These are phyloP conservation scores for Dicorynia guianensis DNA, from an alignment of 306 rosid genomes.

Conservation along the genomic window DNA sequence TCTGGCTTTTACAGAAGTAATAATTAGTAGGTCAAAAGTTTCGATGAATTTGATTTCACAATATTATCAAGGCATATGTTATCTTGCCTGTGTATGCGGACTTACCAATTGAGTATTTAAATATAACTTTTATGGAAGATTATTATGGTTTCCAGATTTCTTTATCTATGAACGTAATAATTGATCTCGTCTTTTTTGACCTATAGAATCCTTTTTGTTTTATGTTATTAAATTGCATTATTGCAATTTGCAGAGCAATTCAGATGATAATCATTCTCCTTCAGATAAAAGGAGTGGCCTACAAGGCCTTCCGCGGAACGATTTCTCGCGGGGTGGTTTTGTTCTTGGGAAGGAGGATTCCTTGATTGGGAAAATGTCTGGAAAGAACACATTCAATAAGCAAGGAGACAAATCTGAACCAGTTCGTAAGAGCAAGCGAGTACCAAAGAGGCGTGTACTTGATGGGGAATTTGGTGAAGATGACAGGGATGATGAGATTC, in stretches of 20 bases:
- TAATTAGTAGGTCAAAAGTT: constrained; percentile 10
- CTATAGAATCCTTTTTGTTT: constrained; percentile 38
- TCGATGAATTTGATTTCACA: constrained; percentile 9
- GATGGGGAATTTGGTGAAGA: constrained; percentile 77
- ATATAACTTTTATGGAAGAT: constrained; percentile 45
- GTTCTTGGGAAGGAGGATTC: constrained; percentile 71
- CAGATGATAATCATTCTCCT: constrained; percentile 64
- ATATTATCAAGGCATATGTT: constrained; percentile 25
- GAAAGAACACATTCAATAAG: constrained; percentile 58
- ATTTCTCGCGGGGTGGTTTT: constrained; percentile 76
- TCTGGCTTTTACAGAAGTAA: constrained; percentile 20
- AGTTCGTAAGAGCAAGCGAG: constrained; percentile 85
- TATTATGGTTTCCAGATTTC: constrained; percentile 40
- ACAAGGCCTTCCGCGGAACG: constrained; percentile 95
- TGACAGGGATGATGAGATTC: constrained; percentile 84
- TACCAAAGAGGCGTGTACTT: constrained; percentile 75
- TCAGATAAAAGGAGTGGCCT: constrained; percentile 67
- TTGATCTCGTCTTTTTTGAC: constrained; percentile 17
- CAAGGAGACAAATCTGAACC: constrained; percentile 72
- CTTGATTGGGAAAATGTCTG: constrained; percentile 60
- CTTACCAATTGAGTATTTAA: constrained; percentile 18
- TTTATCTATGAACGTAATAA: constrained; percentile 32
- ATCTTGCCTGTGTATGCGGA: constrained; percentile 11
- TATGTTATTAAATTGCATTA: constrained; percentile 32
- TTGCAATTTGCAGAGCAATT: constrained; percentile 73